Conservation (phyloP, 768 basidiomycete species). For the Podaxis rugospora region DNA sequence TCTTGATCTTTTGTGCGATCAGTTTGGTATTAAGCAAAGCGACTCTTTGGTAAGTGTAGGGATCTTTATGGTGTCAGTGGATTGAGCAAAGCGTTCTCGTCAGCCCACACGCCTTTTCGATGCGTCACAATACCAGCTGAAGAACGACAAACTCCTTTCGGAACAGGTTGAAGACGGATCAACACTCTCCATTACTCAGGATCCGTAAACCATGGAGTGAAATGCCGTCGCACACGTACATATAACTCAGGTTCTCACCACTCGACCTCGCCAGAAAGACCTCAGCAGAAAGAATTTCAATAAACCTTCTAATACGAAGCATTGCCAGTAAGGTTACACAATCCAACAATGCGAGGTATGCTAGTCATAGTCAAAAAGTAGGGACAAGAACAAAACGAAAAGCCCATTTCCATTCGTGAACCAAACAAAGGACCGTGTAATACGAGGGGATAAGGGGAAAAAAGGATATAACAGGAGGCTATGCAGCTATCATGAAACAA, state of each 20-base stretch:
- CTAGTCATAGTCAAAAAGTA: conserved; percentile 12
- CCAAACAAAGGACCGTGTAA: conserved; percentile 29
- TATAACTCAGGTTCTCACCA: neutral
- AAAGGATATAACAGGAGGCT: conserved; percentile 16
- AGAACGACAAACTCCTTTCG: conserved; percentile 44
- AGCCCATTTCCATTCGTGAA: neutral
- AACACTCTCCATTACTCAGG: conserved; percentile 20
- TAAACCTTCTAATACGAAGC: conserved; percentile 30
- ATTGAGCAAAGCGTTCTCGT: neutral
- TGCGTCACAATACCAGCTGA: conserved; percentile 27
- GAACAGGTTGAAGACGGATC: conserved; percentile 55
- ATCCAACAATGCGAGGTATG: conserved; percentile 41
- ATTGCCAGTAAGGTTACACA: conserved; percentile 32
- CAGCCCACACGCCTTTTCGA: conserved; percentile 41
- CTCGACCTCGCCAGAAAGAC: neutral
- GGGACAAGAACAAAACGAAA: neutral
- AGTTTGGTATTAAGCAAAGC: conserved; percentile 23
- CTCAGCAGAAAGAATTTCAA: neutral
- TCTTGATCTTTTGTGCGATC: conserved; percentile 47
- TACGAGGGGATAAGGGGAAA: conserved; percentile 13
- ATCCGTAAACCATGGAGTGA: neutral
- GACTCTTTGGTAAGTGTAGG: conserved; percentile 14
- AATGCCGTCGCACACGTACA: neutral
- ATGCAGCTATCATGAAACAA: conserved; percentile 56
- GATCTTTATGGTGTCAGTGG: neutral